A percentile compares a stretch with the other conserved stretches of the same genome.
Evolutionary conservation across 345 rosid species (phyloP).

Genomic region (Mallotus nudiflorus): DNA sequence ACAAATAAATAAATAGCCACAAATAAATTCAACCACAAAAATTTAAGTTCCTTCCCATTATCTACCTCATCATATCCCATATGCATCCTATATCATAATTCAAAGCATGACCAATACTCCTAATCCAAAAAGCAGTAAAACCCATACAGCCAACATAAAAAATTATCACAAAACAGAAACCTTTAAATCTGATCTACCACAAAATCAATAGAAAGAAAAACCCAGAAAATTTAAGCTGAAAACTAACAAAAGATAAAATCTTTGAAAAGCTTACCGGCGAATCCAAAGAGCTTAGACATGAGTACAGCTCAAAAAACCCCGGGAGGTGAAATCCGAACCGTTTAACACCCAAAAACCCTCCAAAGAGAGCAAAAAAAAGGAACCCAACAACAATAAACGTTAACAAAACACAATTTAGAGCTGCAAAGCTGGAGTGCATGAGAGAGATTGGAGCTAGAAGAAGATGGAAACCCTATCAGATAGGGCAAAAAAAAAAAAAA

Average conservation of each 20-base stretch:
- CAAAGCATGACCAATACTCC: neutral
- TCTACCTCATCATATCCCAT: neutral
- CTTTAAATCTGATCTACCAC: neutral
- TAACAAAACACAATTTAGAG: slow-evolving; percentile 11
- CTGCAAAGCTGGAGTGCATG: slow-evolving; percentile 48
- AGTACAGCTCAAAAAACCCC: slow-evolving; percentile 45
- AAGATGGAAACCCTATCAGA: slow-evolving; percentile 61
- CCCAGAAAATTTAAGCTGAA: neutral
- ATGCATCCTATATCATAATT: neutral
- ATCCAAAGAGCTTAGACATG: slow-evolving; percentile 77
- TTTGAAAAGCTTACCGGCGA: slow-evolving; percentile 51
- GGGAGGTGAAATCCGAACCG: slow-evolving; percentile 43
- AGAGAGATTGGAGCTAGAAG: slow-evolving; percentile 35
- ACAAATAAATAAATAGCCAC: neutral
- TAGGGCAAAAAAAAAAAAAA: slow-evolving; percentile 68
- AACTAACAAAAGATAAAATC: no score
- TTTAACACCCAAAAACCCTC: slow-evolving; percentile 56
- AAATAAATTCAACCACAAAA: neutral
- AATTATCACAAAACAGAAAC: no score
- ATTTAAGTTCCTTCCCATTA: neutral
- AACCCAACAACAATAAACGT: slow-evolving; percentile 31
- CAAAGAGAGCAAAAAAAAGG: slow-evolving; percentile 78
- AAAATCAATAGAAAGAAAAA: neutral
- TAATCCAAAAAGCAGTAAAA: neutral
- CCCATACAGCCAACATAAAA: neutral